Percentiles rank a stretch among this genome's conserved stretches.
These are phyloP conservation scores for Microstegium vimineum DNA, from an alignment of 176 grass and related monocot species.

Conservation along the genomic window DNA sequence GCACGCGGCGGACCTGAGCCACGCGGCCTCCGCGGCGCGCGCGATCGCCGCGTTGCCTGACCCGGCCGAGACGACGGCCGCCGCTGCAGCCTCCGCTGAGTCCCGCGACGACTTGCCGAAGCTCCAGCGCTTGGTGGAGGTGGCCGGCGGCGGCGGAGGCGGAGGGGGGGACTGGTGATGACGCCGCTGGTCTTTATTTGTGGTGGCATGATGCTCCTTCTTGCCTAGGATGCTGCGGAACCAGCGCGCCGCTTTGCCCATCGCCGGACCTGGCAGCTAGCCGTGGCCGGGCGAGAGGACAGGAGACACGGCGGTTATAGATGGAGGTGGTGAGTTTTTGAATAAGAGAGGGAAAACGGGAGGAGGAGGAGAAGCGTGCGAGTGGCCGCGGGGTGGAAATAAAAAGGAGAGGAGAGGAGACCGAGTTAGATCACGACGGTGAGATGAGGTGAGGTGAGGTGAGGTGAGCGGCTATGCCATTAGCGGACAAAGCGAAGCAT, in stretches of 20 bases:
- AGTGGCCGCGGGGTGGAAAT: constrained; percentile 19
- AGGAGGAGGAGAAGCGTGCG: neutral
- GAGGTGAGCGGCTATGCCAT: neutral
- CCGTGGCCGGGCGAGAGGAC: neutral
- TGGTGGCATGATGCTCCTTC: constrained; percentile 36
- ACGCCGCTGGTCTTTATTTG: neutral
- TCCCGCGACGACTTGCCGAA: constrained; percentile 73
- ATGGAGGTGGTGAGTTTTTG: neutral
- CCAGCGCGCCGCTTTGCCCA: constrained; percentile 85
- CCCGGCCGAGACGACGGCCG: neutral
- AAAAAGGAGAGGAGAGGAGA: neutral
- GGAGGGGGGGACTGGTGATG: neutral
- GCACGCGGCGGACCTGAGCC: constrained; percentile 55
- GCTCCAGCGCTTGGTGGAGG: constrained; percentile 69
- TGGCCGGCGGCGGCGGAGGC: neutral
- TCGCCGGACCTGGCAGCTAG: constrained; percentile 30
- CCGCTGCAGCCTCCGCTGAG: constrained; percentile 12
- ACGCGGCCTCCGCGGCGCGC: constrained; percentile 44
- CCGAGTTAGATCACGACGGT: neutral
- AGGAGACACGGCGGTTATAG: neutral
- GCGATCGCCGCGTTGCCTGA: constrained; percentile 41
- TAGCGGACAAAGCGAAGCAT: constrained; percentile 32
- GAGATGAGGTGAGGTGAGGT: no score
- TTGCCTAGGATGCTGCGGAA: constrained; percentile 54
- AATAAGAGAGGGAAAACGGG: constrained; percentile 45